Conservation (phyloP, 768 basidiomycete species). For the Tricholoma saponaceum region DNA sequence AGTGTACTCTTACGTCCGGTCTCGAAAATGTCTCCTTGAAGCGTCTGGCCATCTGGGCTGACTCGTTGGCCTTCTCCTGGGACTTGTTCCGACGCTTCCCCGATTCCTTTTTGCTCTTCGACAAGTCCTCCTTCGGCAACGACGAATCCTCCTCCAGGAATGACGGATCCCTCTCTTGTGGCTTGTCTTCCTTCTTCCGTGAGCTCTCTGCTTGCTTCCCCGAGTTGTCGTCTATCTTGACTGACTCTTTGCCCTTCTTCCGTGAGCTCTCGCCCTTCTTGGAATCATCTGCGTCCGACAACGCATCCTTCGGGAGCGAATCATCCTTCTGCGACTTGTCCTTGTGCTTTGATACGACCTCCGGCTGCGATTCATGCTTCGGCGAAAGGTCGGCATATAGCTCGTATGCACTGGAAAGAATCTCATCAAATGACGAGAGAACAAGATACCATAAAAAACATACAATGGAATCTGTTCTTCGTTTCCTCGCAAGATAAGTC, state of each 20-base stretch:
- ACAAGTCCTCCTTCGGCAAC: too few species aligned
- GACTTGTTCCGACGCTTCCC: not conserved
- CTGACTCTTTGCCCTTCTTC: too few species aligned
- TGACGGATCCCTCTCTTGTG: too few species aligned
- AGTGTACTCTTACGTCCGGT: slow-evolving; percentile 28
- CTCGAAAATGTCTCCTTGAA: slow-evolving; percentile 10
- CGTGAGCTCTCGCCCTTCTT: too few species aligned
- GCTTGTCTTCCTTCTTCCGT: too few species aligned
- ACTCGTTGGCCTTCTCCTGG: not conserved
- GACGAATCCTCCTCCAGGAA: too few species aligned
- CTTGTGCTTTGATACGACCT: not conserved
- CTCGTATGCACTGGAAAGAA: slow-evolving; percentile 30
- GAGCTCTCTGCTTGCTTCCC: too few species aligned
- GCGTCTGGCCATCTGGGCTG: not conserved
- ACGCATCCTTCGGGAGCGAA: too few species aligned
- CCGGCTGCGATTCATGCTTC: not conserved
- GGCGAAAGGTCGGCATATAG: slow-evolving; percentile 24
- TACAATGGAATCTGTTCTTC: not conserved
- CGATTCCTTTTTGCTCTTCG: not conserved
- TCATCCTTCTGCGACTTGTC: not conserved
- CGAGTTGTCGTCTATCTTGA: too few species aligned
- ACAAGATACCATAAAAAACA: not conserved
- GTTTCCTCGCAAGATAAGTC: not conserved
- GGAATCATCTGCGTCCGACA: not conserved
- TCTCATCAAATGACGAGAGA: slow-evolving; percentile 1